A percentile compares a stretch with the other conserved stretches of the same genome.
phyloP scores from a whole-genome alignment of 164 flowering plant genomes.

The Berberis thunbergii region DNA sequence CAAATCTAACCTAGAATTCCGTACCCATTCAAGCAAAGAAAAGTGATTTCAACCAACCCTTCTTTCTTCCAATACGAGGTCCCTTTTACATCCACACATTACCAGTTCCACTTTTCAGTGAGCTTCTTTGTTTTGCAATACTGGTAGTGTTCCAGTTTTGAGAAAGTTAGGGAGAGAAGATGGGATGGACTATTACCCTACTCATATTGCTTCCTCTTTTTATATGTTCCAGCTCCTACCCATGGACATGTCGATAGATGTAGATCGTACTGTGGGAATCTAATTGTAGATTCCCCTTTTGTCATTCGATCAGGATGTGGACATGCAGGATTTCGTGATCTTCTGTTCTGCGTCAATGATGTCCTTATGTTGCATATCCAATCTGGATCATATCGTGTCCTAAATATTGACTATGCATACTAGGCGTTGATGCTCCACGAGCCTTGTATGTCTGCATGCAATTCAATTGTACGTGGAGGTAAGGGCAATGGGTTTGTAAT shows the following conservation, averaged over 20 bases:
- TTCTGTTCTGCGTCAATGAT: conserved; percentile 76
- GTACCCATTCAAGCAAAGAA: conserved; percentile 42
- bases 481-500: conserved; percentile 75
- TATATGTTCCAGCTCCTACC: conserved; percentile 2
- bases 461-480: conserved; percentile 43
- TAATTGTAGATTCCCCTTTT: conserved; percentile 81
- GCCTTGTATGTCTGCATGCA: conserved; percentile 46
- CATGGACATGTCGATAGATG: conserved; percentile 21
- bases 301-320: conserved; percentile 68
- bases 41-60: conserved; percentile 4
- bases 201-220: conserved; percentile 4
- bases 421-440: conserved; percentile 68
- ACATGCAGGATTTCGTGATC: conserved; percentile 65
- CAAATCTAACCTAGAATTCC: not conserved
- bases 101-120: no score
- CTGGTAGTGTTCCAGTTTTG: no score
- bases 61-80: not conserved
- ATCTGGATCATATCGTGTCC: conserved; percentile 89
- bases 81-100: not conserved
- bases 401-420: conserved; percentile 76
- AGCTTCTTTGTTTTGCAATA: no score
- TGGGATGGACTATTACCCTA: not conserved
- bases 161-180: no score
- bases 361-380: conserved; percentile 76
- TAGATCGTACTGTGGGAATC: conserved; percentile 78